A percentile compares a stretch with the other conserved stretches of the same genome.
These are phyloP conservation scores for Verticillium nonalfalfae DNA, from an alignment of 2,329 filamentous ascomycete species.

Conservation along the genomic window DNA sequence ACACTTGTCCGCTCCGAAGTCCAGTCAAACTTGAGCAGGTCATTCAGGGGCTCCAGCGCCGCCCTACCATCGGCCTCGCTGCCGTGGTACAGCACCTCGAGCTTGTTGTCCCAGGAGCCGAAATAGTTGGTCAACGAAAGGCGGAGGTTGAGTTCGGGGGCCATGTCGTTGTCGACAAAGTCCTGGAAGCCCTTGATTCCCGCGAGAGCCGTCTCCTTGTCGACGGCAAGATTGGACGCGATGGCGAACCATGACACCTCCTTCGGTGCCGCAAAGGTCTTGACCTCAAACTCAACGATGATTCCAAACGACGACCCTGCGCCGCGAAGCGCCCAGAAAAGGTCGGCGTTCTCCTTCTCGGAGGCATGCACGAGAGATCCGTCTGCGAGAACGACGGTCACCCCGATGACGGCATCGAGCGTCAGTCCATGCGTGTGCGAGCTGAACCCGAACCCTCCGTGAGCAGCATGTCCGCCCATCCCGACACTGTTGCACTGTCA, in stretches of 20 bases:
- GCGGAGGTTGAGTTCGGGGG: slow-evolving; percentile 21
- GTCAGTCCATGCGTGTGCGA: slow-evolving; percentile 18
- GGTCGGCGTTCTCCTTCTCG: slow-evolving; percentile 25
- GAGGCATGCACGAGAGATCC: slow-evolving; percentile 22
- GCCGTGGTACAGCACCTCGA: slow-evolving; percentile 23
- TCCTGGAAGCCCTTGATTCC: slow-evolving; percentile 18
- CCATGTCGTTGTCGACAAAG: slow-evolving; percentile 10
- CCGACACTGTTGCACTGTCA: slow-evolving; percentile 23
- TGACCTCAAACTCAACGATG: slow-evolving; percentile 29
- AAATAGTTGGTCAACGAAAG: slow-evolving; percentile 4
- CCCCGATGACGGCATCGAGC: slow-evolving; percentile 26
- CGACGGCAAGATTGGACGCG: background rate
- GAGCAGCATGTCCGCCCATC: slow-evolving; percentile 29
- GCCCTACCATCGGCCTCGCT: slow-evolving; percentile 8
- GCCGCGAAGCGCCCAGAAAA: slow-evolving; percentile 37
- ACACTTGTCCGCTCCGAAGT: background rate
- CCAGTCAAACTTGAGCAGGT: slow-evolving; percentile 3
- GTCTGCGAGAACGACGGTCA: slow-evolving; percentile 29
- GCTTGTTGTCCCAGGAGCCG: slow-evolving; percentile 7
- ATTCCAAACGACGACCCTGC: slow-evolving; percentile 35
- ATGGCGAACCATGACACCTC: slow-evolving; percentile 15
- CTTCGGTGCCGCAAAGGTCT: slow-evolving; percentile 28
- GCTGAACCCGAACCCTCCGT: slow-evolving; percentile 31
- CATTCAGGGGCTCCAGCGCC: slow-evolving; percentile 13
- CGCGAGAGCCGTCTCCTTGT: slow-evolving; percentile 4